A percentile compares a stretch with the other conserved stretches of the same genome.
phyloP scores from a whole-genome alignment of 1,284 basidiomycete species.

The Boletus smithii region DNA sequence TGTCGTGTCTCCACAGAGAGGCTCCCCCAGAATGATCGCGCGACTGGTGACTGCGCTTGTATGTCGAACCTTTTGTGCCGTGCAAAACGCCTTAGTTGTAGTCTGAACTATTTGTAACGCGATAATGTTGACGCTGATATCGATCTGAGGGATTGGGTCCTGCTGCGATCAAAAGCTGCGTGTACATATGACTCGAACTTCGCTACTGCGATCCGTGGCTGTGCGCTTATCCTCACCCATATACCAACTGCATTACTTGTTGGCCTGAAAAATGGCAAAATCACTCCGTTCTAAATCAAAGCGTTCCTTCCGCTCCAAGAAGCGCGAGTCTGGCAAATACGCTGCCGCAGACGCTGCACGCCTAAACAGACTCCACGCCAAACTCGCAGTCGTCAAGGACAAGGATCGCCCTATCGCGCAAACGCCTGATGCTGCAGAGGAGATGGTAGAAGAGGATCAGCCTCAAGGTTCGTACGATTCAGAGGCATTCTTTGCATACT shows the following conservation, averaged over 20 bases:
- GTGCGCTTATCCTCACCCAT: background rate
- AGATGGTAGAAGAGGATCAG: slow-evolving; percentile 32
- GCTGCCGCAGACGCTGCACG: slow-evolving; percentile 84
- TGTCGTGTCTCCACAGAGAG: slow-evolving; percentile 55
- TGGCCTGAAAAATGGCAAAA: slow-evolving; percentile 81
- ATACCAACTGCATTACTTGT: no score
- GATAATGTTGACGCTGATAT: slow-evolving; percentile 3
- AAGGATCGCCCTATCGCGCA: slow-evolving; percentile 29
- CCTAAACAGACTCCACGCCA: slow-evolving; percentile 70
- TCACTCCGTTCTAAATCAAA: slow-evolving; percentile 89
- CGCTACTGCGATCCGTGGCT: slow-evolving; percentile 13
- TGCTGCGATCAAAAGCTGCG: no score
- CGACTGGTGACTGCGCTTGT: background rate
- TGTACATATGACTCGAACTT: no score
- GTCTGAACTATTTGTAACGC: slow-evolving; percentile 9
- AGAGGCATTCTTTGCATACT: slow-evolving; percentile 34
- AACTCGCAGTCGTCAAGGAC: slow-evolving; percentile 55
- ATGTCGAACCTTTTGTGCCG: no score
- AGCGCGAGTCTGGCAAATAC: slow-evolving; percentile 81
- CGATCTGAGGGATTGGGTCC: no score
- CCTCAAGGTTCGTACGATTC: slow-evolving; percentile 59
- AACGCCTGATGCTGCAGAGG: slow-evolving; percentile 40
- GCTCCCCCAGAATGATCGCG: slow-evolving; percentile 46
- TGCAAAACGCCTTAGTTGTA: background rate
- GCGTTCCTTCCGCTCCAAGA: slow-evolving; percentile 79